Evolutionary conservation across 805 yeast genomes (phyloP).

Genomic region (Candida peoriensis): DNA sequence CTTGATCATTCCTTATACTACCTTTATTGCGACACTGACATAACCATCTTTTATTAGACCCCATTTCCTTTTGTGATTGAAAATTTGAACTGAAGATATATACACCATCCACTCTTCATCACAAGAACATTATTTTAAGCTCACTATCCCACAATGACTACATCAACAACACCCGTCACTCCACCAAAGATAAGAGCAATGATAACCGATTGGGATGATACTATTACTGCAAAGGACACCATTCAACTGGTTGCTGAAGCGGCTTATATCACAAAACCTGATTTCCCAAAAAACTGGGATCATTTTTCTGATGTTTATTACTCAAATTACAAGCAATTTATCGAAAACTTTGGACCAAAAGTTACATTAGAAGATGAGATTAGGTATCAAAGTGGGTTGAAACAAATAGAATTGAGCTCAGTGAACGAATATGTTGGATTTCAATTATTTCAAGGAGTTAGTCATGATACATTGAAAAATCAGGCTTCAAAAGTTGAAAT

Average conservation of each 20-base stretch:
- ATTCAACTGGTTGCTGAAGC: slow-evolving; percentile 44
- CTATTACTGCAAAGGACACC: slow-evolving; percentile 53
- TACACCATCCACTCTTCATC: too few species aligned
- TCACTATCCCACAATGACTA: too few species aligned
- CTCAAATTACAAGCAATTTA: slow-evolving; percentile 30
- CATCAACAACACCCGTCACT: slow-evolving; percentile 1
- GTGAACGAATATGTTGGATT: slow-evolving; percentile 35
- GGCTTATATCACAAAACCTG: slow-evolving; percentile 36
- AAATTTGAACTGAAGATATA: too few species aligned
- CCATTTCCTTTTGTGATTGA: too few species aligned
- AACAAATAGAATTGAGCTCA: slow-evolving; percentile 43
- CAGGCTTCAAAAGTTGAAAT: slow-evolving; percentile 39
- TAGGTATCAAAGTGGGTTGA: slow-evolving; percentile 40
- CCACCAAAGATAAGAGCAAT: slow-evolving; percentile 23
- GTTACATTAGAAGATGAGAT: slow-evolving; percentile 36
- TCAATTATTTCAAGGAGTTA: slow-evolving; percentile 39
- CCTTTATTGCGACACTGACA: too few species aligned
- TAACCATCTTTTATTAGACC: too few species aligned
- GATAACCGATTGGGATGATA: slow-evolving; percentile 65
- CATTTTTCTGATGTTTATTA: slow-evolving; percentile 41
- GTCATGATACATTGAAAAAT: slow-evolving; percentile 24
- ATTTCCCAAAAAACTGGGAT: slow-evolving; percentile 33
- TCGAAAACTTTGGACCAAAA: slow-evolving; percentile 26
- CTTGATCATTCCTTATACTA: too few species aligned
- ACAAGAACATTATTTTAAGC: too few species aligned